Evolutionary conservation across 257 asterid genomes (phyloP), one percentile per base, ranked within the genome.

Genomic region (Thymus mandschuricus): DNA sequence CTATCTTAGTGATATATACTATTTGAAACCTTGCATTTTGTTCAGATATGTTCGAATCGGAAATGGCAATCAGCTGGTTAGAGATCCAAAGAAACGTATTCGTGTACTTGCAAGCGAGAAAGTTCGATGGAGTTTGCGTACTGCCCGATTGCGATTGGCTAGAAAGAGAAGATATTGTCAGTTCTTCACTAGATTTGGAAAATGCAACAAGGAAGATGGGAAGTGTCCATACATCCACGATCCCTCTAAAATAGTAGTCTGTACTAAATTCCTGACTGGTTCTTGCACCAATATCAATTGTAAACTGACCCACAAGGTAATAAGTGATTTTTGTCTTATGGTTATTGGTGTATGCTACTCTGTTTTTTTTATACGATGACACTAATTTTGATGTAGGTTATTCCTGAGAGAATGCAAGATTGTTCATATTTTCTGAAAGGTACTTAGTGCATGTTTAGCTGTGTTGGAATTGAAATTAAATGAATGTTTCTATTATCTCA

Each of bases 371-470:
- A 75, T 70, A 56, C 52, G 15, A 64, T 76, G 63, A 54, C 64
- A 35, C 52, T 54, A 69, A 55, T 28, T 56, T 8, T 59, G 71
- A 9, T 84, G 84, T 77, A 89, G 99, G 93, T 95, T 70, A 87
- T 95, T 55, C 96, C 98, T 13, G 98, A 95, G 83, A 86, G 98
- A 82, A 95, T 95, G 99, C 92, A 88, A 83, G 99, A 92, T 78
- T 95, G 99, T 80, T 89, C 97, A 28, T 95, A 89, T 78, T 95
- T 89, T 80, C 76, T 92, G 79, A 94, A 86, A 88, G 97, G 99
- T 95, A 68, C 65, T 77, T 44, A 58, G 66, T 72, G 60, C 62
- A 65, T 81, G 59, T 44, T 58, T 35, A 66, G 35, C 1, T 60
- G 50, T 68, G 69, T 55, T 51, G 8, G 62, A 50, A 57, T 55